phyloP scores from a whole-genome alignment of 2,329 filamentous ascomycete species.

The Didymella keratinophila region DNA sequence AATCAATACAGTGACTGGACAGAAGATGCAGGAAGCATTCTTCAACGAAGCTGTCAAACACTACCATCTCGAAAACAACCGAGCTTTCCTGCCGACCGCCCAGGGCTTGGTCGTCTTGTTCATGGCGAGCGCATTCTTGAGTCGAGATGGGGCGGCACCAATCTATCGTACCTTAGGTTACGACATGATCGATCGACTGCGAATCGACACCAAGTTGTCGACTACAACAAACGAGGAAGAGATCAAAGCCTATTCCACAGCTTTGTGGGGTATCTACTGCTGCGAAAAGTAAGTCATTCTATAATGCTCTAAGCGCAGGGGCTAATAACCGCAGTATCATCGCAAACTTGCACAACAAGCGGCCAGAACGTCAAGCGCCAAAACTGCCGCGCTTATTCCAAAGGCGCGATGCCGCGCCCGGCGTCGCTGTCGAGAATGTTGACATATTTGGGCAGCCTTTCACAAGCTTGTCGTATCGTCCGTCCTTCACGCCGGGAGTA shows the following conservation, averaged over 20 bases:
- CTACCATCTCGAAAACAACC: background rate
- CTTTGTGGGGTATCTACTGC: background rate
- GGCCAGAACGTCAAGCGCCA: background rate
- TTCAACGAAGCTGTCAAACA: background rate
- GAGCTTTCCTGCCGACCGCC: slow-evolving; percentile 5
- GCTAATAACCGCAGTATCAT: background rate
- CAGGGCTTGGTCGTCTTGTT: background rate
- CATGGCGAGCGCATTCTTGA: background rate
- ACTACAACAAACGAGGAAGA: background rate
- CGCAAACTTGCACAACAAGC: background rate
- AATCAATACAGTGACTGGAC: slow-evolving; percentile 3
- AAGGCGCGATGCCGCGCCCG: too few relatives aligned
- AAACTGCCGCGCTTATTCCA: background rate
- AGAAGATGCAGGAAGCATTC: background rate
- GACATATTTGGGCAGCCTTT: background rate
- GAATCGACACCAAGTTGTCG: background rate
- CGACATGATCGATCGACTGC: background rate
- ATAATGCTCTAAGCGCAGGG: too few relatives aligned
- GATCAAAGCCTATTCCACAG: background rate
- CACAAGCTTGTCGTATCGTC: background rate
- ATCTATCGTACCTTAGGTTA: background rate
- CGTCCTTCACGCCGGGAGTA: background rate
- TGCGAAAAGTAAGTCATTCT: background rate
- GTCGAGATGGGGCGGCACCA: background rate
- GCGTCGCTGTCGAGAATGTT: background rate